These are phyloP conservation scores for Penicillium janthinellum DNA, from an alignment of 2,329 filamentous ascomycete genomes.

Conservation along the genomic window DNA sequence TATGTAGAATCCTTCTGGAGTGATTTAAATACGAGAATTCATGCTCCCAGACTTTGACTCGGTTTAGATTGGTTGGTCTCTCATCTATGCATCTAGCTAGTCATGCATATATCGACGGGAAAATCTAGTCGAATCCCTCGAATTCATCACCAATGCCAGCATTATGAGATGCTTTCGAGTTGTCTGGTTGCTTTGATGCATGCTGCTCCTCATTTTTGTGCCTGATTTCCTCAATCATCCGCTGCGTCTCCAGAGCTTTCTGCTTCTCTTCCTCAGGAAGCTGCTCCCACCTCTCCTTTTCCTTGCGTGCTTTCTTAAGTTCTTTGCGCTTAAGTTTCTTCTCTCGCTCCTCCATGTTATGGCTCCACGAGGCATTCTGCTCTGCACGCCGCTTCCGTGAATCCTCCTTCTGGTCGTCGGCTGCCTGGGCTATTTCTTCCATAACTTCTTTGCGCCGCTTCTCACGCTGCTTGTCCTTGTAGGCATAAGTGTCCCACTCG, in stretches of 20 bases:
- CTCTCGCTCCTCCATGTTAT: conserved; percentile 67
- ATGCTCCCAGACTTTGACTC: no score
- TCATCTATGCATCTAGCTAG: no score
- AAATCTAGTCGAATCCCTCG: conserved; percentile 55
- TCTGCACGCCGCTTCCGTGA: conserved; percentile 57
- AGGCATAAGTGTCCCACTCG: conserved; percentile 68
- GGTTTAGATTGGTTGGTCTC: no score
- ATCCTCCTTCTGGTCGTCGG: conserved; percentile 38
- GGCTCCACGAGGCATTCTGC: conserved; percentile 72
- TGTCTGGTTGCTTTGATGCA: conserved; percentile 20
- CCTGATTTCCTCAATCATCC: conserved; percentile 66
- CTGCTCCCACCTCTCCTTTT: conserved; percentile 62
- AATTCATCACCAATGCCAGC: conserved; percentile 51
- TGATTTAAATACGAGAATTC: no score
- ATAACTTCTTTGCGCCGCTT: conserved; percentile 63
- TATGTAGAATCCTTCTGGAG: no score
- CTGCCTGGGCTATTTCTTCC: conserved; percentile 47
- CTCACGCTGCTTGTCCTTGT: conserved; percentile 72
- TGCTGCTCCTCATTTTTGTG: conserved; percentile 52
- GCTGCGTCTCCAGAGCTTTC: conserved; percentile 64
- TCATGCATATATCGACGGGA: no score
- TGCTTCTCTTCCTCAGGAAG: conserved; percentile 72
- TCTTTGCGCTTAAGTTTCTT: conserved; percentile 63
- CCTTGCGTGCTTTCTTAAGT: conserved; percentile 64
- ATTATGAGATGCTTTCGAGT: conserved; percentile 21